Base-by-base conservation (phyloP, 2,329 filamentous ascomycete species). In the Colletotrichum phormii region DNA sequence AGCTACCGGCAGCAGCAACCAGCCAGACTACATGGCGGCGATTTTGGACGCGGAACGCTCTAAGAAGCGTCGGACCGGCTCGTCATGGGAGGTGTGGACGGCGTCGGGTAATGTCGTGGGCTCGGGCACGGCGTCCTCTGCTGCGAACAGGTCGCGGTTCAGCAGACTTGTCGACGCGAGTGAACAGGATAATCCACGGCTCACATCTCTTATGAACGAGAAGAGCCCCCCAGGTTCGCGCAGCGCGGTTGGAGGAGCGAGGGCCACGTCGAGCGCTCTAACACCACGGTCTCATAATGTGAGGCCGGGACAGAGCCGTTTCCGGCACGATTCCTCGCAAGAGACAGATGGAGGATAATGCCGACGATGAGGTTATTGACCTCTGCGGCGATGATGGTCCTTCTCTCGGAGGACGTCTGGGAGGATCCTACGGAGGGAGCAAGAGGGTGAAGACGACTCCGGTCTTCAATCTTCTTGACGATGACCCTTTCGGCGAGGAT, bases 401-500 rank as follows among this genome's bases (percentile, higher is more conserved):
- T 18, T n/a, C 35, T 15, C 7, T 9, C 5, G 46, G 18, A 49
- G 55, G 15, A 42, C 37, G 6, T 18, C 37, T 42, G 7, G 37
- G 13, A 42, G 37, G 15, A 42, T 5, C 37, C 37, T 42, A 13
- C 13, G 37, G 31, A n/a, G 51, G 53, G 22, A 59, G 4, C 55
- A 70, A 72, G 66, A 63, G 67, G 12, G 42, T 49, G 22, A 72
- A 53, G 66, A 35, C 7, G n/a, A 13, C 29, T 5, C 31, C 59
- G 5, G 51, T 31, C 31, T 72, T 71, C 22, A 31, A 65, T 15
- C 35, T 31, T 15, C 54, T 71, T 4, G 71, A 71, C 5, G 71
- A 73, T 66, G 61, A 72, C 42, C 70, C 70, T n/a, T 72, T 73
- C 35, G 49, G 61, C n/a, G 71, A 46, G 24, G 66, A 73, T 70